phyloP scores from a whole-genome alignment of 768 basidiomycete species.

The Mycena maculata region DNA sequence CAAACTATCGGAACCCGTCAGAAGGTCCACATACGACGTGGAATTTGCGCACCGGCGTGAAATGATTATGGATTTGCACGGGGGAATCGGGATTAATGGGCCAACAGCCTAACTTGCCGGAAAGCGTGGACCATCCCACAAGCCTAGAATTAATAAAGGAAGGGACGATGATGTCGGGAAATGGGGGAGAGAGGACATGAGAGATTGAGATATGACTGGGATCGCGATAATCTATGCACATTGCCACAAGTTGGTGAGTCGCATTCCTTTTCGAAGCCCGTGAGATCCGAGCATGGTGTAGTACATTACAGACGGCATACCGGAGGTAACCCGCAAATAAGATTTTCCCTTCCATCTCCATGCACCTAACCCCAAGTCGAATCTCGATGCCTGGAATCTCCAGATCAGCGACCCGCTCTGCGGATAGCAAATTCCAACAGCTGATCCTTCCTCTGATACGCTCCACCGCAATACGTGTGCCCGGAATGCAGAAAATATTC shows the following conservation, averaged over 20 bases:
- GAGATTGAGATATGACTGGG: not conserved
- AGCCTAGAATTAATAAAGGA: not conserved
- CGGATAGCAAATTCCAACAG: not conserved
- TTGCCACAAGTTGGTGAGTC: not conserved
- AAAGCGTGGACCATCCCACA: not conserved
- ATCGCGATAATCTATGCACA: not conserved
- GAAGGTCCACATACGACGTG: too few relatives aligned
- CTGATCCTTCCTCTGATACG: not conserved
- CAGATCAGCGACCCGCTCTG: not conserved
- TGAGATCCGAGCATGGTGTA: too few relatives aligned
- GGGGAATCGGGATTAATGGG: not conserved
- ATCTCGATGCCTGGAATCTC: not conserved
- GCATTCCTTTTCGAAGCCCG: too few relatives aligned
- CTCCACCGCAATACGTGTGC: not conserved
- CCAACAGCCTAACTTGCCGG: not conserved
- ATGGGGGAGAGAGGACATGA: not conserved
- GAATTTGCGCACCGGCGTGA: too few relatives aligned
- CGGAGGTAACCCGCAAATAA: not conserved
- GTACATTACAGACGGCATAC: too few relatives aligned
- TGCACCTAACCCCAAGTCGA: not conserved
- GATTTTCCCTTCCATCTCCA: not conserved
- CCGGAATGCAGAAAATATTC: not conserved
- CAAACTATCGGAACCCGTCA: too few relatives aligned
- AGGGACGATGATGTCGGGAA: not conserved
- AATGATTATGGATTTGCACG: not conserved